phyloP scores from a whole-genome alignment of 1,284 basidiomycete species.

The Cystobasidium pallidum region DNA sequence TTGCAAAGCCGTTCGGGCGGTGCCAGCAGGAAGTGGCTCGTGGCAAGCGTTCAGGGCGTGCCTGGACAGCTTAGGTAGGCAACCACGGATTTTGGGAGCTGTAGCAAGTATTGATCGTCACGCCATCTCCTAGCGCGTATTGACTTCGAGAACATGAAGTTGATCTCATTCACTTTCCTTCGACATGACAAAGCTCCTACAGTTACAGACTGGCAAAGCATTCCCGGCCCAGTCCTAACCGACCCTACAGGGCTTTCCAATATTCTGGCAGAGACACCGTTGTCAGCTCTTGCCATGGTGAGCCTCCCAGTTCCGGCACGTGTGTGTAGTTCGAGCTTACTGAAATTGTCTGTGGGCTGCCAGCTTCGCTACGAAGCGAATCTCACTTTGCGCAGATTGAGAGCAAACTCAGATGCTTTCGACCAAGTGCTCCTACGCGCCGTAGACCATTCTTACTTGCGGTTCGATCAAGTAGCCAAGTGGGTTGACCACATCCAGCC shows the following conservation, averaged over 20 bases:
- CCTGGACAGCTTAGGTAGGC: conserved; percentile 54
- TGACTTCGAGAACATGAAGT: conserved; percentile 6
- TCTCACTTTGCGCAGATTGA: conserved; percentile 68
- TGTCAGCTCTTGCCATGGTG: conserved; percentile 60
- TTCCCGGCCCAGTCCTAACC: conserved; percentile 67
- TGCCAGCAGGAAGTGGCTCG: conserved; percentile 49
- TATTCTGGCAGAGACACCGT: conserved; percentile 73
- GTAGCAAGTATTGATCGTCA: too few species aligned
- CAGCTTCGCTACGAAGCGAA: conserved; percentile 77
- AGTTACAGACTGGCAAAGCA: conserved; percentile 45
- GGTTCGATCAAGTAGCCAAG: conserved; percentile 57
- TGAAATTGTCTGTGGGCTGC: not conserved
- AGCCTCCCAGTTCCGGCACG: conserved; percentile 1
- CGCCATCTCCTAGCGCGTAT: conserved; percentile 2
- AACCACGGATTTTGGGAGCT: not conserved
- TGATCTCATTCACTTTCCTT: conserved; percentile 12
- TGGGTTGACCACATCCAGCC: not conserved
- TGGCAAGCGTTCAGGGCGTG: conserved; percentile 56
- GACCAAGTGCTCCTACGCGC: conserved; percentile 68
- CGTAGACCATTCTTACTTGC: conserved; percentile 52
- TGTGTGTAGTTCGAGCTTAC: not conserved
- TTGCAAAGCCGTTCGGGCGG: conserved; percentile 61
- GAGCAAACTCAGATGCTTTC: conserved; percentile 67
- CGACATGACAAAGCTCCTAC: conserved; percentile 34
- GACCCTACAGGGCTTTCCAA: conserved; percentile 81